Evolutionary conservation across 1,284 basidiomycete species (phyloP).

Genomic region (Fomitopsis schrenkii): DNA sequence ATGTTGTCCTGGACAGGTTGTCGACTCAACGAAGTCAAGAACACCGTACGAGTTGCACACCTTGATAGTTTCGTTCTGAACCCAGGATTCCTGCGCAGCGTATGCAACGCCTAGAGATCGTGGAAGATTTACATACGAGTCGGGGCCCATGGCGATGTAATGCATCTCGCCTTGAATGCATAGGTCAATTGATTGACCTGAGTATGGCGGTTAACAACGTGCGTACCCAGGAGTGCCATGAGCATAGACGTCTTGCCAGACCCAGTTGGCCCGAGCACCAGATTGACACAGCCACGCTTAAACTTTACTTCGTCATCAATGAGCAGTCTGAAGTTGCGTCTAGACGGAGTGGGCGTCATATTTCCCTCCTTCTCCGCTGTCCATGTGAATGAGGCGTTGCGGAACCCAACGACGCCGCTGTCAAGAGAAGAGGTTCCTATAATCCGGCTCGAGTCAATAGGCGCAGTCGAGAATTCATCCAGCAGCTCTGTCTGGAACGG

Average conservation of each 20-base stretch:
- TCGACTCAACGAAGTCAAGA: neutral
- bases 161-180: conserved; percentile 46
- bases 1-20: conserved; percentile 34
- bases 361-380: conserved; percentile 14
- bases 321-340: conserved; percentile 39
- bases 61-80: conserved; percentile 50
- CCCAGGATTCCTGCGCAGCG: conserved; percentile 77
- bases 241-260: conserved; percentile 45
- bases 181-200: too few relatives aligned
- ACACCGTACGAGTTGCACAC: conserved; percentile 13
- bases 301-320: conserved; percentile 54
- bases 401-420: conserved; percentile 31
- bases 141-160: conserved; percentile 44
- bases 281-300: conserved; percentile 50
- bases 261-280: conserved; percentile 59
- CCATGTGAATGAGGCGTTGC: conserved; percentile 38
- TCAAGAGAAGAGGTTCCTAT: conserved; percentile 16
- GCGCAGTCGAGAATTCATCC: conserved; percentile 33
- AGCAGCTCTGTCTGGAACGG: conserved; percentile 41
- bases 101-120: conserved; percentile 64
- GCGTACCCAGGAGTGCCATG: conserved; percentile 45
- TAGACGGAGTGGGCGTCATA: conserved; percentile 11
- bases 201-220: too few relatives aligned
- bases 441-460: conserved; percentile 3
- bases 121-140: conserved; percentile 65